A percentile compares a stretch with the other conserved stretches of the same genome.
phyloP scores from a whole-genome alignment of 2,329 filamentous ascomycete species.

The Triangularia verruculosa region DNA sequence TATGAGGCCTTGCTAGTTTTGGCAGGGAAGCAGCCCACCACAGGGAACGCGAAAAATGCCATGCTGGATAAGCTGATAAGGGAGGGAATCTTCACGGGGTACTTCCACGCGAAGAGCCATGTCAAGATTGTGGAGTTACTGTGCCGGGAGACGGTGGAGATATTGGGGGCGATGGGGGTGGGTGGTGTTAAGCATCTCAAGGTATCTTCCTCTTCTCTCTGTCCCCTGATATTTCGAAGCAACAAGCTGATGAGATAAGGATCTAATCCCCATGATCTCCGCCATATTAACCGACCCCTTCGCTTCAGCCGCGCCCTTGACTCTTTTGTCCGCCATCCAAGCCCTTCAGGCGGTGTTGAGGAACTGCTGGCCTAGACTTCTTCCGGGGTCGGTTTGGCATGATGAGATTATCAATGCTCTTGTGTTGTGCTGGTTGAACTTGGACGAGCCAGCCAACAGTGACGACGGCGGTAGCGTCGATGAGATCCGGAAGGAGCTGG shows the following conservation, averaged over 20 bases:
- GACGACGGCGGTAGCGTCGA: conserved; percentile 9
- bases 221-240: neutral
- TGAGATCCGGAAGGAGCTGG: conserved; percentile 36
- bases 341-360: conserved; percentile 57
- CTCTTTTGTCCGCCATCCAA: conserved; percentile 51
- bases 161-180: conserved; percentile 59
- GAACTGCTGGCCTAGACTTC: conserved; percentile 69
- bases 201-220: conserved; percentile 36
- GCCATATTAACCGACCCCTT: conserved; percentile 68
- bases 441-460: conserved; percentile 37
- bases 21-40: conserved; percentile 37
- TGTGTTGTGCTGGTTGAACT: conserved; percentile 60
- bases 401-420: conserved; percentile 63
- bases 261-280: conserved; percentile 65
- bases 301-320: conserved; percentile 49
- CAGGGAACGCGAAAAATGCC: conserved; percentile 25
- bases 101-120: conserved; percentile 58
- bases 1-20: conserved; percentile 67
- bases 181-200: conserved; percentile 65
- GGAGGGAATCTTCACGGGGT: conserved; percentile 53
- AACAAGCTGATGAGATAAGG: conserved; percentile 38
- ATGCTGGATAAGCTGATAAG: conserved; percentile 55
- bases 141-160: conserved; percentile 44
- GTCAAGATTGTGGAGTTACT: conserved; percentile 56
- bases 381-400: conserved; percentile 47